These are phyloP conservation scores for Dactylorhiza incarnata DNA, from an alignment of 106 monocot genomes.

Conservation along the genomic window DNA sequence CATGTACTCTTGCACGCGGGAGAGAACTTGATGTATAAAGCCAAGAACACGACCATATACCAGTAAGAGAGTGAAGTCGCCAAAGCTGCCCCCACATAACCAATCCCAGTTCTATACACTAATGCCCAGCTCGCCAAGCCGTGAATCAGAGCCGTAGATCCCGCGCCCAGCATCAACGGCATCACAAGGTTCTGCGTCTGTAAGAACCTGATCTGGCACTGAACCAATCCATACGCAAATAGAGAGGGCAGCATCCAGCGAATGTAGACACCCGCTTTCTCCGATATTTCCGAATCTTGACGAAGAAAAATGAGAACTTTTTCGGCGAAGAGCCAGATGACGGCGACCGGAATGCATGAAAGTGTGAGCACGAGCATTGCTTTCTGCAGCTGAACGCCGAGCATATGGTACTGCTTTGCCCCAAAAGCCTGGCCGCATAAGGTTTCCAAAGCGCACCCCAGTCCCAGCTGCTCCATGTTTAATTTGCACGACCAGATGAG, in stretches of 20 bases:
- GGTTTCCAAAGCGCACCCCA: conserved; percentile 41
- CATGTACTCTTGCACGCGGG: conserved; percentile 25
- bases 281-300: conserved; percentile 14
- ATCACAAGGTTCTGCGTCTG: conserved; percentile 26
- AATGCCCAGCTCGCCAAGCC: conserved; percentile 18
- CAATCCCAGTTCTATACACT: conserved; percentile 9
- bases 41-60: conserved; percentile 2
- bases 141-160: conserved; percentile 8
- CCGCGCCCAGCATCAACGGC: conserved; percentile 18
- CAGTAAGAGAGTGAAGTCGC: conserved; percentile 15
- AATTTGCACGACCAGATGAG: too few relatives aligned
- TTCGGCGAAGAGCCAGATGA: conserved; percentile 15
- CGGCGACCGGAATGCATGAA: conserved; percentile 13
- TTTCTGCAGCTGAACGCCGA: conserved; percentile 39
- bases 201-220: conserved; percentile 15
- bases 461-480: too few relatives aligned
- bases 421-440: conserved; percentile 44
- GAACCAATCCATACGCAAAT: conserved; percentile 4
- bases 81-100: conserved; percentile 14
- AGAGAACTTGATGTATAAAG: conserved; percentile 9
- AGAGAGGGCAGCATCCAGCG: conserved; percentile 12
- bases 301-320: conserved; percentile 12
- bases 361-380: conserved; percentile 31
- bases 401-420: conserved; percentile 26
- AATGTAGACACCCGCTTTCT: conserved; percentile 1